These are phyloP conservation scores for Scheffersomyces lignicola DNA, from an alignment of 1,139 yeast species.

Conservation along the genomic window DNA sequence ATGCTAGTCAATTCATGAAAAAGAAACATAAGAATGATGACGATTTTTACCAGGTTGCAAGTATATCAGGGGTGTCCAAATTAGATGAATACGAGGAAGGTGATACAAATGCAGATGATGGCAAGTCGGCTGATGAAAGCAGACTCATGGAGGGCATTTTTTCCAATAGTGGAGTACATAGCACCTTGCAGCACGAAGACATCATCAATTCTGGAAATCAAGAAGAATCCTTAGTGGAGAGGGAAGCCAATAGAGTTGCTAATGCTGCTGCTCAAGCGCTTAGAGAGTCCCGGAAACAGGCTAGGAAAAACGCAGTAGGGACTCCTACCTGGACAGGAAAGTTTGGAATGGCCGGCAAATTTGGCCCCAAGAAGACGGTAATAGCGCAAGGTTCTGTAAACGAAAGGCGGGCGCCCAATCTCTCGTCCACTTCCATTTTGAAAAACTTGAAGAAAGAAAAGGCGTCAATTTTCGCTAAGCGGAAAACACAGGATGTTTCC, in stretches of 20 bases:
- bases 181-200: conserved; percentile 77
- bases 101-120: conserved; percentile 26
- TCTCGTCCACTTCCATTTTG: conserved; percentile 33
- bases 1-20: conserved; percentile 21
- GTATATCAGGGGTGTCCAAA: conserved; percentile 54
- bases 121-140: conserved; percentile 40
- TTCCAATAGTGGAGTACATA: conserved; percentile 70
- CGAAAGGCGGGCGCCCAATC: conserved; percentile 7
- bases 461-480: conserved; percentile 8
- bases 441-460: conserved; percentile 30
- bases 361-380: conserved; percentile 23
- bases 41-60: conserved; percentile 55
- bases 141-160: conserved; percentile 75
- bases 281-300: conserved; percentile 61
- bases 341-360: conserved; percentile 79
- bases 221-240: conserved; percentile 58
- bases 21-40: conserved; percentile 45
- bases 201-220: conserved; percentile 56
- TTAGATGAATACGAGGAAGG: conserved; percentile 51
- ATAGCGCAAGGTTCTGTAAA: background rate
- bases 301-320: conserved; percentile 69
- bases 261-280: conserved; percentile 74
- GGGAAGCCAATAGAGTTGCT: conserved; percentile 79
- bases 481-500: conserved; percentile 12
- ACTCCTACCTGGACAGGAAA: conserved; percentile 97